Percentiles rank a stretch among this genome's conserved stretches.
Conservation (phyloP, 345 rosid species). For the Clausena lansium region DNA sequence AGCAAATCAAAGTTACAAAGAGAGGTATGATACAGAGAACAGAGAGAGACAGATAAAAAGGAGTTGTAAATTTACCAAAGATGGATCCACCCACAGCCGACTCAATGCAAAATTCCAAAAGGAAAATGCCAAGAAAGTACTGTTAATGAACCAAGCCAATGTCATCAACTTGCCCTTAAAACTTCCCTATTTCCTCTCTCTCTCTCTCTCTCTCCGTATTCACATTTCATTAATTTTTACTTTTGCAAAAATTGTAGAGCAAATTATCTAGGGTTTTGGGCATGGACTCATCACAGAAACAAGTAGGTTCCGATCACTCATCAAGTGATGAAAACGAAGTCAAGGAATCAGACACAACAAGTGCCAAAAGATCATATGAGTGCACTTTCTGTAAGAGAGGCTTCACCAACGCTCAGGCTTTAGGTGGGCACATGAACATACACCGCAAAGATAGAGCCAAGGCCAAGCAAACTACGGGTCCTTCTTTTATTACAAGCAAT, state of each 20-base stretch:
- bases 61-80: neutral
- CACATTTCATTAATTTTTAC: neutral
- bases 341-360: slow-evolving; percentile 20
- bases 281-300: slow-evolving; percentile 31
- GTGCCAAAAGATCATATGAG: slow-evolving; percentile 45
- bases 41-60: neutral
- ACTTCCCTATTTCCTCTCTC: slow-evolving; percentile 1
- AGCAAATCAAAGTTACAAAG: neutral
- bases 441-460: slow-evolving; percentile 64
- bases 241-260: neutral
- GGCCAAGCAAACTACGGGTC: slow-evolving; percentile 22
- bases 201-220: neutral
- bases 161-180: slow-evolving; percentile 19
- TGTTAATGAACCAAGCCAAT: slow-evolving; percentile 26
- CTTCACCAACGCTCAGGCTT: slow-evolving; percentile 85
- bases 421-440: slow-evolving; percentile 91
- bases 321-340: slow-evolving; percentile 37
- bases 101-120: slow-evolving; percentile 20
- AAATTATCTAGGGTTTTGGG: neutral
- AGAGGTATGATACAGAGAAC: neutral
- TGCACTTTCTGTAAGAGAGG: slow-evolving; percentile 83
- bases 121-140: slow-evolving; percentile 34
- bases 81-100: slow-evolving; percentile 32
- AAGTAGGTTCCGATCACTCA: slow-evolving; percentile 22
- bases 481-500: slow-evolving; percentile 12